Percentiles rank a stretch among this genome's conserved stretches.
Evolutionary conservation across 345 rosid genomes (phyloP).

Genomic region (Eucalyptus microcorys): DNA sequence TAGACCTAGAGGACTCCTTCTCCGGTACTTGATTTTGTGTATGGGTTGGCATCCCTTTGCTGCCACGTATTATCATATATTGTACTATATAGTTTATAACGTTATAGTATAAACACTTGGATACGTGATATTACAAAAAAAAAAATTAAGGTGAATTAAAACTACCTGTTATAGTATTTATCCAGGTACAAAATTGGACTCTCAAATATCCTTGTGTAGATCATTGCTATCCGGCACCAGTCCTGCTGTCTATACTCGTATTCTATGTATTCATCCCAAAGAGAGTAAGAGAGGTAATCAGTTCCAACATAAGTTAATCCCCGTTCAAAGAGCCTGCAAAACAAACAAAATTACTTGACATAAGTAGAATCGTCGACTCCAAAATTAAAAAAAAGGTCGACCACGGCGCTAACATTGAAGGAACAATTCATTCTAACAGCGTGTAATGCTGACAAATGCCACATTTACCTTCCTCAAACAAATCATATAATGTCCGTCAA

Average conservation of each 20-base stretch:
- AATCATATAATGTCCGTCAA: constrained; percentile 67
- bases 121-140: background rate
- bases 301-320: constrained; percentile 87
- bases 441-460: constrained; percentile 57
- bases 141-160: background rate
- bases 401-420: constrained; percentile 35
- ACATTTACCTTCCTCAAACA: constrained; percentile 92
- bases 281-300: constrained; percentile 66
- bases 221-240: constrained; percentile 68
- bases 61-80: background rate
- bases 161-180: constrained; percentile 61
- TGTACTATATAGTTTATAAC: background rate
- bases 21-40: background rate
- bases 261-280: constrained; percentile 96
- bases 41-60: background rate
- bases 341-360: background rate
- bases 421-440: constrained; percentile 74
- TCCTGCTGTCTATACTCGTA: constrained; percentile 85
- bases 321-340: constrained; percentile 73
- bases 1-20: background rate
- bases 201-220: constrained; percentile 79
- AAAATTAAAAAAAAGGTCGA: constrained; percentile 20
- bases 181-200: constrained; percentile 83
- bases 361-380: background rate
- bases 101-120: background rate